A percentile compares a stretch with the other conserved stretches of the same genome.
phyloP scores from a whole-genome alignment of 805 yeast species.

The Spathaspora passalidarum region DNA sequence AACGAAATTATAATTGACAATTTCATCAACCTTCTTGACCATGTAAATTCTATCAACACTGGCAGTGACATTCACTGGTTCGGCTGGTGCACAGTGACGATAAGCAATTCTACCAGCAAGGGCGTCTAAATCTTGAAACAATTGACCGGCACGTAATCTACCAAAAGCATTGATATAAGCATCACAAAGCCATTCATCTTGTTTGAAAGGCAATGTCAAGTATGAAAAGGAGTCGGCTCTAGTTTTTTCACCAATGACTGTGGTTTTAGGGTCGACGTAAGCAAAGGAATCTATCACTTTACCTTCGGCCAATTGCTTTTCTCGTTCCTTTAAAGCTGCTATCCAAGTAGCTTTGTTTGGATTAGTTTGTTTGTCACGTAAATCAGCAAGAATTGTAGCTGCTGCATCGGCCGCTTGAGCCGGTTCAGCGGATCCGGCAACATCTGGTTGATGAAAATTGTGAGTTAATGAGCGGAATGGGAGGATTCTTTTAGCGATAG shows the following conservation, averaged over 20 bases:
- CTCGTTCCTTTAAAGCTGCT: slow-evolving; percentile 74
- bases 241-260: slow-evolving; percentile 68
- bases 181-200: slow-evolving; percentile 79
- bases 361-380: slow-evolving; percentile 45
- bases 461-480: background rate
- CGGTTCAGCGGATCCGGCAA: slow-evolving; percentile 45
- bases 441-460: slow-evolving; percentile 30
- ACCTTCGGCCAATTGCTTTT: slow-evolving; percentile 70
- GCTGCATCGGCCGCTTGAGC: slow-evolving; percentile 72
- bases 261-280: slow-evolving; percentile 68
- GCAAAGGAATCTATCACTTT: slow-evolving; percentile 66
- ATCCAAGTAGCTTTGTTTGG: slow-evolving; percentile 73
- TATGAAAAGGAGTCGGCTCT: slow-evolving; percentile 74
- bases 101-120: slow-evolving; percentile 92
- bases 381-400: slow-evolving; percentile 66
- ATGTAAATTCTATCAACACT: slow-evolving; percentile 89
- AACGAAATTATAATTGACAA: slow-evolving; percentile 69
- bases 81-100: slow-evolving; percentile 91
- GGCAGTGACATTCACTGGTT: slow-evolving; percentile 94
- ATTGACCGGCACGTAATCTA: slow-evolving; percentile 86
- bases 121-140: slow-evolving; percentile 92
- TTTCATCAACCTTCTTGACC: slow-evolving; percentile 79
- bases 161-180: slow-evolving; percentile 88
- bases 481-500: background rate
- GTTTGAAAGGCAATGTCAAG: slow-evolving; percentile 75